Evolutionary conservation across 495 filamentous ascomycete species (phyloP).

Genomic region (Podospora pseudopauciseta): DNA sequence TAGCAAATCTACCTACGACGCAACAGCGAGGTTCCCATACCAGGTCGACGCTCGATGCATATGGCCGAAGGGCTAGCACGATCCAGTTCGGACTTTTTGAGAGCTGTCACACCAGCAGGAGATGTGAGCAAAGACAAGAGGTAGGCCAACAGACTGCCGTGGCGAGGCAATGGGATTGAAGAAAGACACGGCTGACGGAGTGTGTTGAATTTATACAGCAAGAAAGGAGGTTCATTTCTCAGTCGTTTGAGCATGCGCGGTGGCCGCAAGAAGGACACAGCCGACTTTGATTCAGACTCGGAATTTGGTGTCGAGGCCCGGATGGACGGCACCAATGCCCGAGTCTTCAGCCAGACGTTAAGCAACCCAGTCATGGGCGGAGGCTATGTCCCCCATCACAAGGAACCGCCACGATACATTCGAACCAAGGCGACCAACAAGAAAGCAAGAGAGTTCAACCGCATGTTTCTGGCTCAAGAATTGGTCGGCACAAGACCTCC

Average conservation of each 20-base stretch:
- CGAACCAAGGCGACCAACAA: slow-evolving; percentile 78
- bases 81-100: slow-evolving; percentile 36
- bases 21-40: slow-evolving; percentile 68
- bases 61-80: slow-evolving; percentile 40
- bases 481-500: slow-evolving; percentile 51
- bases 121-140: slow-evolving; percentile 61
- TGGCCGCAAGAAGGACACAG: slow-evolving; percentile 65
- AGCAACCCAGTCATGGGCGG: slow-evolving; percentile 64
- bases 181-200: slow-evolving; percentile 10
- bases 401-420: slow-evolving; percentile 88
- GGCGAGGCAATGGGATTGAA: neutral
- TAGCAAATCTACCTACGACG: slow-evolving; percentile 77
- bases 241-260: slow-evolving; percentile 72
- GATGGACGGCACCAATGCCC: slow-evolving; percentile 74
- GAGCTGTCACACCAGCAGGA: slow-evolving; percentile 24
- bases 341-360: slow-evolving; percentile 57
- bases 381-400: slow-evolving; percentile 83
- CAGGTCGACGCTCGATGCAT: slow-evolving; percentile 53
- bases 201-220: slow-evolving; percentile 31
- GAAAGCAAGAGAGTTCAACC: slow-evolving; percentile 76
- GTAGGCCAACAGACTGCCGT: slow-evolving; percentile 41
- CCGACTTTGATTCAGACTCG: slow-evolving; percentile 65
- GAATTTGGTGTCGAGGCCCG: slow-evolving; percentile 63
- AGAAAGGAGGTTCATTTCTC: slow-evolving; percentile 86
- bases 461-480: slow-evolving; percentile 89